Conservation (phyloP, 179 eudicot species). For the Silene noctiflora region DNA sequence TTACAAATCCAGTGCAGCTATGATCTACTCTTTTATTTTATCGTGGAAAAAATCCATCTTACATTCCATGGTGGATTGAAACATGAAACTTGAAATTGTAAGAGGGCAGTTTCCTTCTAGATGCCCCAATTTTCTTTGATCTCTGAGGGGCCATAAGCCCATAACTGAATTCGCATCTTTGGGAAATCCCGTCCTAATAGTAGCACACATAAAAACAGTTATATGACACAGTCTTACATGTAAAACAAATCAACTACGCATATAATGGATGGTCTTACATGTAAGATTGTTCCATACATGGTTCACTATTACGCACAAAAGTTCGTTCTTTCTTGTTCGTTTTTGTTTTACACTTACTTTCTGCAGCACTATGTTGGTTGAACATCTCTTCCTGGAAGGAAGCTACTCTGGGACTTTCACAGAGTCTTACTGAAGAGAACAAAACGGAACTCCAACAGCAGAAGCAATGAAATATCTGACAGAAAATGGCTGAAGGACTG, state of each 20-base stretch:
- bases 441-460: neutral
- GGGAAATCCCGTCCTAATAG: neutral
- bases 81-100: neutral
- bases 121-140: neutral
- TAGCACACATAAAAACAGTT: neutral
- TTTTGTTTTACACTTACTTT: constrained; percentile 13
- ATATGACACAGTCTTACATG: neutral
- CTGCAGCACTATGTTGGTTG: constrained; percentile 5
- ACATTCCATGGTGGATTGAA: neutral
- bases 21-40: neutral
- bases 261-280: neutral
- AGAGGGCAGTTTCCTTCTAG: neutral
- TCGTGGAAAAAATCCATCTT: neutral
- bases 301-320: neutral
- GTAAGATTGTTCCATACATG: neutral
- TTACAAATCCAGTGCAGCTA: neutral
- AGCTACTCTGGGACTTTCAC: neutral
- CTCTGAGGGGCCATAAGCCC: neutral
- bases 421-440: neutral
- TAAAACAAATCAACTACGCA: neutral
- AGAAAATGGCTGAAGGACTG: neutral
- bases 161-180: neutral
- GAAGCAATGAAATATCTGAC: neutral
- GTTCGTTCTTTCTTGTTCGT: constrained; percentile 10
- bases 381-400: constrained; percentile 13